Evolutionary conservation across 2,329 filamentous ascomycete genomes (phyloP).

Genomic region (Leptographium procerum): DNA sequence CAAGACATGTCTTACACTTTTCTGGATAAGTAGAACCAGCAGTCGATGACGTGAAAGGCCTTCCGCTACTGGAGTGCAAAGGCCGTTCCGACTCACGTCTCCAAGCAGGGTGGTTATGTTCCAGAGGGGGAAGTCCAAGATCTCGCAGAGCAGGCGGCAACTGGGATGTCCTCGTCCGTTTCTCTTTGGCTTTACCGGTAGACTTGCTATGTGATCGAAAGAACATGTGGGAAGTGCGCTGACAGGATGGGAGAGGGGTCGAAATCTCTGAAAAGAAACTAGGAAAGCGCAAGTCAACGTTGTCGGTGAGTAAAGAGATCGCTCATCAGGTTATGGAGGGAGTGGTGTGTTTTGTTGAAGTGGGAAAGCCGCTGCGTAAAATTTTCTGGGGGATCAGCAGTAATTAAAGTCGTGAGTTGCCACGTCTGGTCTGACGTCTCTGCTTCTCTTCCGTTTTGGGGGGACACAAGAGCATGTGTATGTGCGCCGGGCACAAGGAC

Average conservation of each 20-base stretch:
- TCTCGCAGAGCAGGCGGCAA: constrained; percentile 22
- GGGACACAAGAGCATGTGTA: neutral
- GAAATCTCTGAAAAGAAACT: neutral
- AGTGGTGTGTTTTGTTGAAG: no score
- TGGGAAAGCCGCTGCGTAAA: neutral
- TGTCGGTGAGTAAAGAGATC: neutral
- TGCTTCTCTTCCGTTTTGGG: neutral
- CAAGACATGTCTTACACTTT: constrained; percentile 20
- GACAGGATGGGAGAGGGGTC: neutral
- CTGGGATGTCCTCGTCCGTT: constrained; percentile 24
- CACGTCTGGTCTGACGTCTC: neutral
- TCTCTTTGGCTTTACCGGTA: constrained; percentile 26
- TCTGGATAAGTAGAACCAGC: constrained; percentile 17
- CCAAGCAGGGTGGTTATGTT: constrained; percentile 14
- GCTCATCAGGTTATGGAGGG: neutral
- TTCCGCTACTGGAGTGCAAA: constrained; percentile 15
- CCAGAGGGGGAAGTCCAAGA: constrained; percentile 21
- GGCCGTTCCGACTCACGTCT: constrained; percentile 17
- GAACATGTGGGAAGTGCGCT: constrained; percentile 27
- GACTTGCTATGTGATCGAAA: constrained; percentile 30
- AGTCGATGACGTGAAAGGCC: constrained; percentile 12
- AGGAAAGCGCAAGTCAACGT: neutral
- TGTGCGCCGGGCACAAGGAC: neutral
- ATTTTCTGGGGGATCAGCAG: neutral
- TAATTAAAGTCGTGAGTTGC: neutral